Conservation (phyloP, 139 green algal genomes). For the Haematococcus sp. region DNA sequence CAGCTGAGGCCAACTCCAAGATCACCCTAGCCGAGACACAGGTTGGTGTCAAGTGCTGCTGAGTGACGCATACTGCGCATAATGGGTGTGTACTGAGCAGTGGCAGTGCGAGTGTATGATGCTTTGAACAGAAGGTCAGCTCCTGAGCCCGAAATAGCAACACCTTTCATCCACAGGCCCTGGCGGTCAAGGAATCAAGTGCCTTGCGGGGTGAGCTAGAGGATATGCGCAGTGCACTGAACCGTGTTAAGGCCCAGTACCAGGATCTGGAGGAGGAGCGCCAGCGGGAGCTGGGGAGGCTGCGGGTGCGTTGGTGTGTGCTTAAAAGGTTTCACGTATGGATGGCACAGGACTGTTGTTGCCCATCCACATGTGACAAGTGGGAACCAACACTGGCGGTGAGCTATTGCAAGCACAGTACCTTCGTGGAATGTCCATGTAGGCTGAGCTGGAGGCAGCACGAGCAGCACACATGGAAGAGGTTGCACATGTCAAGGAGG, state of each 20-base stretch:
- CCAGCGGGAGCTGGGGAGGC: slow-evolving; percentile 16
- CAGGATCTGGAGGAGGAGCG: slow-evolving; percentile 17
- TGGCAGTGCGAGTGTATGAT: too few relatives aligned
- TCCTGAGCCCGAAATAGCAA: too few relatives aligned
- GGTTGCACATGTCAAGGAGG: slow-evolving; percentile 9
- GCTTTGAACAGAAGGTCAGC: too few relatives aligned
- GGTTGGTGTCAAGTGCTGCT: too few relatives aligned
- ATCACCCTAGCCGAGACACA: slow-evolving; percentile 25
- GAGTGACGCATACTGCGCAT: too few relatives aligned
- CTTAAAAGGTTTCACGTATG: background rate
- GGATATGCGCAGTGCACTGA: slow-evolving; percentile 16
- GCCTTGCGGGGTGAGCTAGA: slow-evolving; percentile 31
- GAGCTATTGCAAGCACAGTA: too few relatives aligned
- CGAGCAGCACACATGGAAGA: background rate
- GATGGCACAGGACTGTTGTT: too few relatives aligned
- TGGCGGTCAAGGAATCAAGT: slow-evolving; percentile 31
- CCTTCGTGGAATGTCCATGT: too few relatives aligned
- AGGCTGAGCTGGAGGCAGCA: slow-evolving; percentile 23
- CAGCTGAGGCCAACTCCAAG: slow-evolving; percentile 12
- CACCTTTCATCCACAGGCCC: too few relatives aligned
- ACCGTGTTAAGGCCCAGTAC: slow-evolving; percentile 24
- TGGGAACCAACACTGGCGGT: too few relatives aligned
- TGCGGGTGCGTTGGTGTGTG: slow-evolving; percentile 1
- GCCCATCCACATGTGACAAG: too few relatives aligned
- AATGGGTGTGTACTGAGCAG: too few relatives aligned